phyloP scores from a whole-genome alignment of 441 rosid genomes.

The Erysimum cheiri region DNA sequence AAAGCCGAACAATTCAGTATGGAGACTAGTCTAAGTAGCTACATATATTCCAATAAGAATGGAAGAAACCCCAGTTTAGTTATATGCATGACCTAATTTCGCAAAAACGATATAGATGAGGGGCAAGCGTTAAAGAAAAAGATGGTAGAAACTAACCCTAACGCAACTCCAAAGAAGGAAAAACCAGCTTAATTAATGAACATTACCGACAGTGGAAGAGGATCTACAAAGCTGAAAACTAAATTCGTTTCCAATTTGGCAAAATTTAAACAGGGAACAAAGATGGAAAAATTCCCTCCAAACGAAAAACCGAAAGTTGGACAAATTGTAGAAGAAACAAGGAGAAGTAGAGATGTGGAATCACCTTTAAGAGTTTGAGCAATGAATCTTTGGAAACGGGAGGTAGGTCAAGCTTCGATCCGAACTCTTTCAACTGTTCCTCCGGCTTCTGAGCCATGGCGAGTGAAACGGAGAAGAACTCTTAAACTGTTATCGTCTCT shows the following conservation, averaged over 20 bases:
- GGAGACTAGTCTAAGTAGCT: conserved; percentile 23
- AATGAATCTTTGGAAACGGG: conserved; percentile 82
- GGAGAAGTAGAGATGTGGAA: conserved; percentile 39
- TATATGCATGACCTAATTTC: conserved; percentile 37
- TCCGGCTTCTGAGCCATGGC: conserved; percentile 73
- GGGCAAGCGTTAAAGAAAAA: not conserved
- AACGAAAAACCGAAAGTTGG: conserved; percentile 19
- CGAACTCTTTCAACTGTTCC: conserved; percentile 78
- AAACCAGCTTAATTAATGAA: conserved; percentile 14
- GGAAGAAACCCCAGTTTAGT: conserved; percentile 12
- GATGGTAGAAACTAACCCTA: conserved; percentile 42
- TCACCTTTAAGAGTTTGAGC: conserved; percentile 85
- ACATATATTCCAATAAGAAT: conserved; percentile 3
- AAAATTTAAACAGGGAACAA: conserved; percentile 37
- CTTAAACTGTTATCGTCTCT: conserved; percentile 21
- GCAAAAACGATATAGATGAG: conserved; percentile 11
- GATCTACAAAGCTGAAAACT: conserved; percentile 1
- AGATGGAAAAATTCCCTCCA: conserved; percentile 22
- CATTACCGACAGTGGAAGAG: conserved; percentile 23
- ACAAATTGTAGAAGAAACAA: conserved; percentile 24
- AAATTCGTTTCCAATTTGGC: conserved; percentile 3
- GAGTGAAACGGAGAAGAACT: conserved; percentile 19
- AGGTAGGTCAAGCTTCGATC: conserved; percentile 87
- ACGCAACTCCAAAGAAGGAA: conserved; percentile 33
- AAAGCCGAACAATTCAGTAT: conserved; percentile 19